phyloP scores from a whole-genome alignment of 2,329 filamentous ascomycete genomes.

The Aspergillus ochraceus region DNA sequence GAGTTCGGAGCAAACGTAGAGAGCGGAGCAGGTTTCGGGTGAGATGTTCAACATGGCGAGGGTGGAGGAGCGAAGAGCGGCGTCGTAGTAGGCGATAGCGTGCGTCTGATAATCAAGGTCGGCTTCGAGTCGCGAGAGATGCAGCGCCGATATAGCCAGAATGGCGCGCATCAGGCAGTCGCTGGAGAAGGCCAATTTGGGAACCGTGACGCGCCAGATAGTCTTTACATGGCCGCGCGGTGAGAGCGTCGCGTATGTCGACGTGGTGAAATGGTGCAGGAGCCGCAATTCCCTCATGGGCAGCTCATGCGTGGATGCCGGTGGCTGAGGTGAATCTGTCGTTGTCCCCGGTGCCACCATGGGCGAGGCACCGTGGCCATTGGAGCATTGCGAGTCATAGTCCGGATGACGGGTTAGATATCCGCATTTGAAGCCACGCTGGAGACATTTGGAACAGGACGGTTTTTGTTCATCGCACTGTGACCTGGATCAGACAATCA shows the following conservation, averaged over 20 bases:
- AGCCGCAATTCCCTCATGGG: conserved; percentile 3
- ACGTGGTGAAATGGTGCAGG: conserved; percentile 7
- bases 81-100: conserved; percentile 1
- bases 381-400: background rate
- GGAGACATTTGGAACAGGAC: background rate
- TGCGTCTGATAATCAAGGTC: background rate
- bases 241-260: conserved; percentile 5
- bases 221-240: background rate
- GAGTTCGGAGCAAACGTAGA: background rate
- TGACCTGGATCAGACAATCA: background rate
- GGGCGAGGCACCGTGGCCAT: background rate
- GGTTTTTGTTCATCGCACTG: background rate
- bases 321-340: background rate
- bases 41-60: background rate
- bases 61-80: background rate
- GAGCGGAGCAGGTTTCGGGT: background rate
- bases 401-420: background rate
- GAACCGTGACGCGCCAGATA: conserved; percentile 3
- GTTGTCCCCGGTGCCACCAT: no score
- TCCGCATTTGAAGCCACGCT: background rate
- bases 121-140: background rate
- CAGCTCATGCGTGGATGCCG: background rate
- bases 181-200: background rate
- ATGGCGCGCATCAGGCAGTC: conserved; percentile 1
- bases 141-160: background rate